These are phyloP conservation scores for Diaporthe humulicola DNA, from an alignment of 2,329 filamentous ascomycete genomes.

Conservation along the genomic window DNA sequence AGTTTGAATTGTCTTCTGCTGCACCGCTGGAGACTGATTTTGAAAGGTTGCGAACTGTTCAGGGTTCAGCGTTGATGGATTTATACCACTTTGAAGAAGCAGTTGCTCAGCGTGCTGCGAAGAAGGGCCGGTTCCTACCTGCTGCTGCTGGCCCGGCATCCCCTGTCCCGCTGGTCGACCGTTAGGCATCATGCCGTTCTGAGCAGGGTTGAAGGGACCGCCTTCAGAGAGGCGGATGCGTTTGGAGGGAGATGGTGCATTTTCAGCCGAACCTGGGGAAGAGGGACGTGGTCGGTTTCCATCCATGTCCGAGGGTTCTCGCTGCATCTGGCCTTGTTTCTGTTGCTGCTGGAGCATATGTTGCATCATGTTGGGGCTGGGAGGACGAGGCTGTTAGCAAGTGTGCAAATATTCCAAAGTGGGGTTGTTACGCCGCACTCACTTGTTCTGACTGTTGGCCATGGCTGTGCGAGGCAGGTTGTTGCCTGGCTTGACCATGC, in stretches of 20 bases:
- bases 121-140: slow-evolving; percentile 67
- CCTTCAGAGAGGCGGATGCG: slow-evolving; percentile 84
- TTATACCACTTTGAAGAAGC: slow-evolving; percentile 79
- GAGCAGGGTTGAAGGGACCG: slow-evolving; percentile 79
- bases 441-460: slow-evolving; percentile 83
- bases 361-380: slow-evolving; percentile 75
- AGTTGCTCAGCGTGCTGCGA: slow-evolving; percentile 64
- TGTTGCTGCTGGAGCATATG: slow-evolving; percentile 78
- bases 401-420: neutral
- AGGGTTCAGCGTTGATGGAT: slow-evolving; percentile 78
- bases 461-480: slow-evolving; percentile 81
- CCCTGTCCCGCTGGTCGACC: slow-evolving; percentile 76
- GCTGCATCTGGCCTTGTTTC: slow-evolving; percentile 80
- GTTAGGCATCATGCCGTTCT: slow-evolving; percentile 79
- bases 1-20: slow-evolving; percentile 87
- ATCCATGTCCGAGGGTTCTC: slow-evolving; percentile 89
- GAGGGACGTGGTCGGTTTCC: slow-evolving; percentile 84
- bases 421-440: slow-evolving; percentile 50
- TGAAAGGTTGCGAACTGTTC: slow-evolving; percentile 79
- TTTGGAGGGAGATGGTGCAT: slow-evolving; percentile 93
- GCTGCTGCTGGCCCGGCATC: slow-evolving; percentile 75
- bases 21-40: slow-evolving; percentile 69
- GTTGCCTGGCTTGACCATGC: slow-evolving; percentile 69
- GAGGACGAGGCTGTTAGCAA: slow-evolving; percentile 26
- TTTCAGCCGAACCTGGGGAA: slow-evolving; percentile 86